These are phyloP conservation scores for Chlamydomonas eustigma DNA, from an alignment of 139 green algal genomes.

Conservation along the genomic window DNA sequence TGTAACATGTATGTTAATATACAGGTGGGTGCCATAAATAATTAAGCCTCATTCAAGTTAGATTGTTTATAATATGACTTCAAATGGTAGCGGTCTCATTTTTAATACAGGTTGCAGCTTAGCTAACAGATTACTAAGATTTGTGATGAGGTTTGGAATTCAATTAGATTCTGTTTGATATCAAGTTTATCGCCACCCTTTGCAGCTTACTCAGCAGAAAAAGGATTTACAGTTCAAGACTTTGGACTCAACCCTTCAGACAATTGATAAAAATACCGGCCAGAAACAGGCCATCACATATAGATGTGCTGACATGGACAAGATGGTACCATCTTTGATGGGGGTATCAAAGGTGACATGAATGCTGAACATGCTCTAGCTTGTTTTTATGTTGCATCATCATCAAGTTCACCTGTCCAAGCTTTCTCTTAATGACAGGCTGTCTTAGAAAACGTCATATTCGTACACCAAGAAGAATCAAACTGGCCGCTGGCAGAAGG, in stretches of 20 bases:
- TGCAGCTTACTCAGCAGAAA: constrained; percentile 62
- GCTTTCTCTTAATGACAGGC: no score
- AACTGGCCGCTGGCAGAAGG: constrained; percentile 95
- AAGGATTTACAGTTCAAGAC: constrained; percentile 76
- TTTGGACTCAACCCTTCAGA: constrained; percentile 73
- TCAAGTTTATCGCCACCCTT: no score
- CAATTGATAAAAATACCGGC: constrained; percentile 62
- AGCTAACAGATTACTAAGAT: no score
- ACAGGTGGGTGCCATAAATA: no score
- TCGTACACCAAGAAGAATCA: constrained; percentile 98
- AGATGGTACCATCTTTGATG: constrained; percentile 87
- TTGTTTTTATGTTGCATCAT: neutral
- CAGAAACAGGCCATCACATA: constrained; percentile 52
- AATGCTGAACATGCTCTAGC: neutral
- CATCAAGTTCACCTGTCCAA: neutral
- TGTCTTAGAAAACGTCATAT: constrained; percentile 96
- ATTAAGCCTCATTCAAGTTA: no score
- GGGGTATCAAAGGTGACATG: constrained; percentile 75
- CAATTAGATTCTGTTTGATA: no score
- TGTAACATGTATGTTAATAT: no score
- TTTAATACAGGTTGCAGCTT: no score
- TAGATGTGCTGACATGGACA: constrained; percentile 82
- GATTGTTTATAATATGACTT: no score
- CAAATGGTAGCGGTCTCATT: no score
- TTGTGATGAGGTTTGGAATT: no score